Conservation (phyloP, 2,329 filamentous ascomycete genomes). For the Colletotrichum sidae region DNA sequence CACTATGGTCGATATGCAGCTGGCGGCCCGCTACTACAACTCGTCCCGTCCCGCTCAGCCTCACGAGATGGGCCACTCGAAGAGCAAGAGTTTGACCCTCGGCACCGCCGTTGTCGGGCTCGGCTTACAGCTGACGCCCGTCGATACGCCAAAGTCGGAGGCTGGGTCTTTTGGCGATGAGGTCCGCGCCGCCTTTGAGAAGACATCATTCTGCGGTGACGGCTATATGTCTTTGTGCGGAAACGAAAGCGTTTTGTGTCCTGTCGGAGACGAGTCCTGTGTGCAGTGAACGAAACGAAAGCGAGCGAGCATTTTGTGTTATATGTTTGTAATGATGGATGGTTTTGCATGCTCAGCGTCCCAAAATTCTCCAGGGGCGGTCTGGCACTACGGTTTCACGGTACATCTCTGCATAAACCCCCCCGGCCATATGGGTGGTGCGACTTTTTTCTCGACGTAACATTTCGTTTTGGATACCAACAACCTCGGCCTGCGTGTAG, state of each 20-base stretch:
- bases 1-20: constrained; percentile 73
- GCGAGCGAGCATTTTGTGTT: constrained; percentile 32
- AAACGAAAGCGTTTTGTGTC: constrained; percentile 20
- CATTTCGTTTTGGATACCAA: constrained; percentile 30
- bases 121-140: constrained; percentile 54
- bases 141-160: constrained; percentile 46
- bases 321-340: constrained; percentile 17
- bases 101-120: constrained; percentile 53
- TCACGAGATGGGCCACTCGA: constrained; percentile 41
- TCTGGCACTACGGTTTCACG: constrained; percentile 23
- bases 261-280: constrained; percentile 34
- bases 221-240: constrained; percentile 27
- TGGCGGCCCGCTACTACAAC: constrained; percentile 58
- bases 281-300: constrained; percentile 14
- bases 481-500: constrained; percentile 19
- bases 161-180: constrained; percentile 26
- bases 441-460: constrained; percentile 14
- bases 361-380: not conserved
- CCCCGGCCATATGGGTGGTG: constrained; percentile 4
- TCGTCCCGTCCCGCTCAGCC: constrained; percentile 33
- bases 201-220: constrained; percentile 23
- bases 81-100: constrained; percentile 53
- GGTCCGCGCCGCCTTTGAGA: constrained; percentile 27
- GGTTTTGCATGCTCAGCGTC: constrained; percentile 12
- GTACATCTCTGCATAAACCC: constrained; percentile 29